Conservation (phyloP, 768 basidiomycete genomes). For the Inosperma sp. region DNA sequence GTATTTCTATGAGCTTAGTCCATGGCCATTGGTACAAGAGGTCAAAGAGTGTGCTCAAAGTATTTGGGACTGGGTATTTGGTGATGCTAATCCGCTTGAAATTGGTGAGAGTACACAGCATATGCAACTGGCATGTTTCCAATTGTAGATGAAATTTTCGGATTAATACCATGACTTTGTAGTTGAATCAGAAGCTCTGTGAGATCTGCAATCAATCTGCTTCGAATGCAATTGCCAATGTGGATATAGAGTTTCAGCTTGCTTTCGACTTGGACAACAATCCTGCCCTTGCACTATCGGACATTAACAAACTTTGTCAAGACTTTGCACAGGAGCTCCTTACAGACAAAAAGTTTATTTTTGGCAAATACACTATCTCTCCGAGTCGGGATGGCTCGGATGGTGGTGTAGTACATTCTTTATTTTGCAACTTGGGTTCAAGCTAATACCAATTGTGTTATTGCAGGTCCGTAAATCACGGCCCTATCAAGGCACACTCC, state of each 20-base stretch:
- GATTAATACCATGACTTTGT: neutral
- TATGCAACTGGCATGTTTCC: neutral
- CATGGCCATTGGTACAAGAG: too few species aligned
- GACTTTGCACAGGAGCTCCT: neutral
- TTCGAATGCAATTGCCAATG: neutral
- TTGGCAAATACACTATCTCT: conserved; percentile 1
- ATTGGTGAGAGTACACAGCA: neutral
- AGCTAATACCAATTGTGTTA: neutral
- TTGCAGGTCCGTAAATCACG: neutral
- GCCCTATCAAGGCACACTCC: neutral
- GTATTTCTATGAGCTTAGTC: too few species aligned
- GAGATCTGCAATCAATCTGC: neutral
- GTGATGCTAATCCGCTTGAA: neutral
- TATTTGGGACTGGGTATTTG: neutral
- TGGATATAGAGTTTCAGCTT: neutral
- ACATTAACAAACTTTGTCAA: neutral
- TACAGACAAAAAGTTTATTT: neutral
- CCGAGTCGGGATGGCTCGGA: too few species aligned
- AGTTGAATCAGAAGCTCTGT: conserved; percentile 1
- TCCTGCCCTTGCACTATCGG: neutral
- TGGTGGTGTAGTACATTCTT: neutral
- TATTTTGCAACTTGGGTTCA: neutral
- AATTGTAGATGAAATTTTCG: neutral
- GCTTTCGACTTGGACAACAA: too few species aligned
- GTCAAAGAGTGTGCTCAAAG: too few species aligned